Evolutionary conservation across 1,284 basidiomycete species (phyloP).

Genomic region (Pseudozyma tsukubaensis): DNA sequence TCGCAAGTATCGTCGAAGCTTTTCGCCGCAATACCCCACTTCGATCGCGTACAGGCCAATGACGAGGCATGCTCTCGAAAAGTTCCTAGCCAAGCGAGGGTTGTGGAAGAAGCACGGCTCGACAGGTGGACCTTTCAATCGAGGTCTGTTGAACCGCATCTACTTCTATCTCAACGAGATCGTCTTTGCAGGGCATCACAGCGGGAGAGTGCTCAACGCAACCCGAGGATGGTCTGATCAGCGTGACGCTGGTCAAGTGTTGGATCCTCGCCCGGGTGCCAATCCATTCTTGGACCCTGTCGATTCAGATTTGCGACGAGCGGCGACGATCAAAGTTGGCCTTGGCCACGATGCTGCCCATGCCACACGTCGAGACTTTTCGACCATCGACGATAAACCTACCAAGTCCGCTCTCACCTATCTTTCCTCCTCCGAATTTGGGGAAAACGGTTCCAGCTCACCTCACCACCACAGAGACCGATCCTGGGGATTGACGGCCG

Average conservation of each 20-base stretch:
- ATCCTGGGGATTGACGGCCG: slow-evolving; percentile 73
- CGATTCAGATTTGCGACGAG: slow-evolving; percentile 32
- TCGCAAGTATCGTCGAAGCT: slow-evolving; percentile 76
- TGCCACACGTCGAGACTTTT: slow-evolving; percentile 74
- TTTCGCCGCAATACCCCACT: slow-evolving; percentile 79
- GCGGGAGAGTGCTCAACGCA: slow-evolving; percentile 13
- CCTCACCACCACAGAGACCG: slow-evolving; percentile 70
- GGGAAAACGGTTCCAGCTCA: too few relatives aligned
- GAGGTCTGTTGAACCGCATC: slow-evolving; percentile 80
- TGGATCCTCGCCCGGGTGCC: neutral
- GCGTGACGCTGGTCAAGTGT: neutral
- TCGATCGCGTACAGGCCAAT: slow-evolving; percentile 82
- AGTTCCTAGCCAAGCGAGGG: slow-evolving; percentile 76
- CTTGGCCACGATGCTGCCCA: slow-evolving; percentile 76
- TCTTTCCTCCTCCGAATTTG: too few relatives aligned
- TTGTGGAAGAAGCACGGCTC: slow-evolving; percentile 73
- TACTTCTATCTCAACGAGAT: slow-evolving; percentile 81
- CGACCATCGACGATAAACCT: slow-evolving; percentile 74
- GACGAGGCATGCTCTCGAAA: slow-evolving; percentile 76
- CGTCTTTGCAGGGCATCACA: slow-evolving; percentile 71
- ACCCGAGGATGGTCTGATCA: slow-evolving; percentile 24
- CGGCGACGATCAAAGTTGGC: slow-evolving; percentile 45
- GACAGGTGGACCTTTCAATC: slow-evolving; percentile 74
- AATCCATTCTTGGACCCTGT: slow-evolving; percentile 39
- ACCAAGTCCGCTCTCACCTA: neutral